Conservation (phyloP, 2,329 filamentous ascomycete species). For the Chrysoporthe austroafricana region DNA sequence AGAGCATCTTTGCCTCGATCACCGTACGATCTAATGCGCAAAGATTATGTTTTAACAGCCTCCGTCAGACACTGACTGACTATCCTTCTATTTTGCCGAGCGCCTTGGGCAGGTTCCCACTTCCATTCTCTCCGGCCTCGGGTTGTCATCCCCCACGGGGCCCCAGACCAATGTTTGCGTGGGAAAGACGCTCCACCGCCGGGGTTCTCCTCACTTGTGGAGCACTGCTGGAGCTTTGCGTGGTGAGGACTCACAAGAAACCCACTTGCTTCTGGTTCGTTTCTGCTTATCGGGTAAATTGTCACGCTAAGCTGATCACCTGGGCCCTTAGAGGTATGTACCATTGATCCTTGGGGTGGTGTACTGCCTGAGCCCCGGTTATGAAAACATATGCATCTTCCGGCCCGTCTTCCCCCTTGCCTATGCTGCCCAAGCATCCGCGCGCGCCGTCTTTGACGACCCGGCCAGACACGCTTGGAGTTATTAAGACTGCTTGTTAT, state of each 20-base stretch:
- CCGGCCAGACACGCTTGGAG: neutral
- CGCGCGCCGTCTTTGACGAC: neutral
- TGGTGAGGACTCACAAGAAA: neutral
- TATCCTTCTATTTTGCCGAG: too few relatives aligned
- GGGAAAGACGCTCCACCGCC: neutral
- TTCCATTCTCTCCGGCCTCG: neutral
- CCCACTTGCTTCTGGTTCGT: neutral
- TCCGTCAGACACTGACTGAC: too few relatives aligned
- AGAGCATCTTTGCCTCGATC: too few relatives aligned
- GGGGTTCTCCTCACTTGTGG: constrained; percentile 1
- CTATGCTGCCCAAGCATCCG: neutral
- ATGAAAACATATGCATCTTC: neutral
- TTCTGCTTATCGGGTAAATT: neutral
- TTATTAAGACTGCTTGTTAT: neutral
- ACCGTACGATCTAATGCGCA: too few relatives aligned
- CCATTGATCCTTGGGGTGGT: neutral
- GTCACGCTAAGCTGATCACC: neutral
- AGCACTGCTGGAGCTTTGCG: neutral
- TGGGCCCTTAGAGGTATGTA: neutral
- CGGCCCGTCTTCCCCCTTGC: neutral
- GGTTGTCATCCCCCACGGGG: neutral
- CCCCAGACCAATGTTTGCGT: neutral
- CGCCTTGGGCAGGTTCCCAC: too few relatives aligned
- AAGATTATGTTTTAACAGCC: too few relatives aligned
- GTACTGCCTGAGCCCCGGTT: neutral